Evolutionary conservation across 176 grass and related monocot genomes (phyloP).

Genomic region (Cenchrus fungigraminus): DNA sequence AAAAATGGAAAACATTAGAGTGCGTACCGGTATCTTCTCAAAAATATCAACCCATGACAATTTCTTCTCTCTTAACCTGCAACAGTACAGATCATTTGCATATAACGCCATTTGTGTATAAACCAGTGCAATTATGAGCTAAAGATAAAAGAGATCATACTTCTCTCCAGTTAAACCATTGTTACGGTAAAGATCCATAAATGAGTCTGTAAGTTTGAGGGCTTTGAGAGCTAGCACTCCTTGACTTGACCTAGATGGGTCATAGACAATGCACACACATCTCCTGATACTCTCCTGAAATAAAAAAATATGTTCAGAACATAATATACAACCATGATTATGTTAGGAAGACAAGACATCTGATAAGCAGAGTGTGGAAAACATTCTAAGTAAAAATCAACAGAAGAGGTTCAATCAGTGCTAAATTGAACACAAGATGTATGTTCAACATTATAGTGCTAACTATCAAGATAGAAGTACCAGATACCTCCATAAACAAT

Average conservation of each 20-base stretch:
- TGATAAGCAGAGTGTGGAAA: slow-evolving; percentile 31
- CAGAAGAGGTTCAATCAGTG: neutral
- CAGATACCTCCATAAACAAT: neutral
- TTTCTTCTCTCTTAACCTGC: slow-evolving; percentile 97
- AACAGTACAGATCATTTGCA: slow-evolving; percentile 30
- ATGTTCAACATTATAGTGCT: neutral
- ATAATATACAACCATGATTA: neutral
- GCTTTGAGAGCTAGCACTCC: slow-evolving; percentile 98
- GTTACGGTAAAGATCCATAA: slow-evolving; percentile 95
- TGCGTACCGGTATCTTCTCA: slow-evolving; percentile 90
- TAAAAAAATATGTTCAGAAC: slow-evolving; percentile 27
- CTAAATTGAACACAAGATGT: neutral
- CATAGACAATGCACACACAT: slow-evolving; percentile 97
- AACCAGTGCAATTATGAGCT: neutral
- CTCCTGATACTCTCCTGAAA: slow-evolving; percentile 88
- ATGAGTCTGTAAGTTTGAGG: slow-evolving; percentile 90
- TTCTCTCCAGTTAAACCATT: slow-evolving; percentile 95
- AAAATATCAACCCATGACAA: slow-evolving; percentile 98
- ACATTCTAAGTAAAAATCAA: neutral
- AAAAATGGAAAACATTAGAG: slow-evolving; percentile 6
- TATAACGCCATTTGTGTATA: neutral
- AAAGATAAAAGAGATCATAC: slow-evolving; percentile 51
- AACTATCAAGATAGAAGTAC: neutral
- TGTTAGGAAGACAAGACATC: slow-evolving; percentile 9
- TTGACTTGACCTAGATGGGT: slow-evolving; percentile 93